Percentiles rank a stretch among this genome's conserved stretches.
These are phyloP conservation scores for Pezicula radicicola DNA, from an alignment of 2,329 filamentous ascomycete species.

Conservation along the genomic window DNA sequence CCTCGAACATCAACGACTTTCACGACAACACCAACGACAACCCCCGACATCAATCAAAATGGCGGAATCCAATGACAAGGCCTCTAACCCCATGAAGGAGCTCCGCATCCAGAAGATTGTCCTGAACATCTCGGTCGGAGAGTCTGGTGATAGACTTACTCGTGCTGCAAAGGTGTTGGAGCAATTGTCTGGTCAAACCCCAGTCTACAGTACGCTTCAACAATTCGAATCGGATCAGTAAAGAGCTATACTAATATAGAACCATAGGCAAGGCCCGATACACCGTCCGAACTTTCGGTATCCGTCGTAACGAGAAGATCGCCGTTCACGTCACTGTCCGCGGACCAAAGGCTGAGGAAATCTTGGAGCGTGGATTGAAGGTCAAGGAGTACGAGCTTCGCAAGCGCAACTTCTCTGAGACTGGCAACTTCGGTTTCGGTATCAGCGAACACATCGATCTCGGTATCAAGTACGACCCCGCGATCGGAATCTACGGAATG, in stretches of 20 bases:
- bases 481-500: conserved; percentile 99
- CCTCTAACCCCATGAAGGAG: conserved; percentile 98
- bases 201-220: conserved; percentile 83
- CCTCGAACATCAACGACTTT: background rate
- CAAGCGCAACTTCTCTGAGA: conserved; percentile 99
- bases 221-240: conserved; percentile 8
- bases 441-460: conserved; percentile 99
- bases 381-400: conserved; percentile 99
- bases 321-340: conserved; percentile 99
- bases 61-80: conserved; percentile 74
- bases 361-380: conserved; percentile 99
- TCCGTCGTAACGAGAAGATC: conserved; percentile 99
- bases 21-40: conserved; percentile 15
- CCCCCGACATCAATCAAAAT: conserved; percentile 28
- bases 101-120: conserved; percentile 99
- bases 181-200: conserved; percentile 98
- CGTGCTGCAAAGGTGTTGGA: conserved; percentile 99
- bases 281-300: conserved; percentile 99
- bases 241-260: conserved; percentile 12
- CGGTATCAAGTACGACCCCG: conserved; percentile 99
- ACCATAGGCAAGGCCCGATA: conserved; percentile 93
- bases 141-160: conserved; percentile 99
- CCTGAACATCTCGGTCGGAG: conserved; percentile 99
- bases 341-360: conserved; percentile 99
- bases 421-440: conserved; percentile 99